A percentile compares a stretch with the other conserved stretches of the same genome.
phyloP scores from a whole-genome alignment of 306 rosid genomes.

The Amphicarpaea edgeworthii region DNA sequence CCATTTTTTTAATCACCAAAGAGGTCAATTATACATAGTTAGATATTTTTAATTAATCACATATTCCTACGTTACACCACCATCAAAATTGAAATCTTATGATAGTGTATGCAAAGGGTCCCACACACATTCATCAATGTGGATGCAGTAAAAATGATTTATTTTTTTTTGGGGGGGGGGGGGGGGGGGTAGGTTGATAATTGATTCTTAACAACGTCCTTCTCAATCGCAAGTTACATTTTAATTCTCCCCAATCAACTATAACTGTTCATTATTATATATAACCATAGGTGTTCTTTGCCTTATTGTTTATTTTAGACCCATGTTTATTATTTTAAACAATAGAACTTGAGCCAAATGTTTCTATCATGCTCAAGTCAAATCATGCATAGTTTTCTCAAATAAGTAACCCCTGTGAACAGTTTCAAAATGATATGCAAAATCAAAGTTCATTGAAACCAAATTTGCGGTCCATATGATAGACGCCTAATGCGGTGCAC shows the following conservation, averaged over 20 bases:
- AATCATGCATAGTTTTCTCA: conserved; percentile 38
- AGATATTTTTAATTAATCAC: conserved; percentile 14
- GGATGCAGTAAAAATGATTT: conserved; percentile 48
- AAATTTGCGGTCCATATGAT: conserved; percentile 45
- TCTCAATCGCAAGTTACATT: conserved; percentile 42
- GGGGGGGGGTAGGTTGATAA: conserved; percentile 7
- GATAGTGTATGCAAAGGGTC: conserved; percentile 42
- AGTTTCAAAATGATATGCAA: conserved; percentile 29
- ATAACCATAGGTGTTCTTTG: conserved; percentile 21
- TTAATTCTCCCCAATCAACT: conserved; percentile 39
- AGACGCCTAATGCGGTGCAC: conserved; percentile 51
- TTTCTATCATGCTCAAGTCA: conserved; percentile 46
- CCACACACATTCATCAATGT: conserved; percentile 55
- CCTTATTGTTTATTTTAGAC: conserved; percentile 40
- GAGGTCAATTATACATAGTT: conserved; percentile 32
- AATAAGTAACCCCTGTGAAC: conserved; percentile 28
- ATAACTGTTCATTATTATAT: conserved; percentile 13
- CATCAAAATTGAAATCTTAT: conserved; percentile 53
- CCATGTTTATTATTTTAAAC: conserved; percentile 28
- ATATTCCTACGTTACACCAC: conserved; percentile 41
- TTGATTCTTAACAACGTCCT: conserved; percentile 57
- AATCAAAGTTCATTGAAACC: conserved; percentile 39
- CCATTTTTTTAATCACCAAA: conserved; percentile 16
- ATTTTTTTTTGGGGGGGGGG: too few species aligned
- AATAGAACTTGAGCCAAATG: conserved; percentile 43